Evolutionary conservation across 1,139 yeast genomes (phyloP).

Genomic region (Taiozyma sp.): DNA sequence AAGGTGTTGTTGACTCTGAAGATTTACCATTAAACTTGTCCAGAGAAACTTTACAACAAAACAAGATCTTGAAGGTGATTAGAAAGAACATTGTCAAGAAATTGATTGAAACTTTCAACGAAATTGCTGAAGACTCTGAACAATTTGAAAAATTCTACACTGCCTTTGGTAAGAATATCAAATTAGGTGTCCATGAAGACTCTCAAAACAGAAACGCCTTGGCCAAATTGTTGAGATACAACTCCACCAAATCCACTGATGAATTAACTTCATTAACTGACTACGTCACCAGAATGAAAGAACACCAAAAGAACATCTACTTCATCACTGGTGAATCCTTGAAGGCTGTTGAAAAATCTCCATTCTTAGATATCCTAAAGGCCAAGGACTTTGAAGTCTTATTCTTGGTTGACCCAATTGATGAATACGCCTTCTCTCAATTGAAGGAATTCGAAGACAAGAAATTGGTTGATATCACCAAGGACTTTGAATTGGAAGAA

Average conservation of each 20-base stretch:
- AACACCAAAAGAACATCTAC: constrained; percentile 99
- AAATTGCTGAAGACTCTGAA: constrained; percentile 98
- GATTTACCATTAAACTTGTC: constrained; percentile 99
- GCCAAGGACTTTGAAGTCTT: constrained; percentile 98
- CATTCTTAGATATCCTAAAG: constrained; percentile 98
- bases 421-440: constrained; percentile 99
- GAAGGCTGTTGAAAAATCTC: constrained; percentile 98
- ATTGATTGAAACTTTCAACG: constrained; percentile 97
- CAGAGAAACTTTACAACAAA: constrained; percentile 99
- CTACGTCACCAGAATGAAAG: constrained; percentile 99
- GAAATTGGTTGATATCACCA: constrained; percentile 97
- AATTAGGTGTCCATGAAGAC: constrained; percentile 99
- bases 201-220: constrained; percentile 94
- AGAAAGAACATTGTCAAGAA: constrained; percentile 99
- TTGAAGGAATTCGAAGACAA: constrained; percentile 99
- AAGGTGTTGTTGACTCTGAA: constrained; percentile 99
- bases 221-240: constrained; percentile 94
- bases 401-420: constrained; percentile 98
- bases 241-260: constrained; percentile 93
- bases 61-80: constrained; percentile 99
- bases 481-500: constrained; percentile 99
- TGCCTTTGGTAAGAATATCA: constrained; percentile 97
- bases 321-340: constrained; percentile 98
- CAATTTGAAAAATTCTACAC: constrained; percentile 98
- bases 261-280: constrained; percentile 94